Evolutionary conservation across 768 basidiomycete species (phyloP), one percentile per base, ranked within the genome.

Genomic region (Inosperma sp.): DNA sequence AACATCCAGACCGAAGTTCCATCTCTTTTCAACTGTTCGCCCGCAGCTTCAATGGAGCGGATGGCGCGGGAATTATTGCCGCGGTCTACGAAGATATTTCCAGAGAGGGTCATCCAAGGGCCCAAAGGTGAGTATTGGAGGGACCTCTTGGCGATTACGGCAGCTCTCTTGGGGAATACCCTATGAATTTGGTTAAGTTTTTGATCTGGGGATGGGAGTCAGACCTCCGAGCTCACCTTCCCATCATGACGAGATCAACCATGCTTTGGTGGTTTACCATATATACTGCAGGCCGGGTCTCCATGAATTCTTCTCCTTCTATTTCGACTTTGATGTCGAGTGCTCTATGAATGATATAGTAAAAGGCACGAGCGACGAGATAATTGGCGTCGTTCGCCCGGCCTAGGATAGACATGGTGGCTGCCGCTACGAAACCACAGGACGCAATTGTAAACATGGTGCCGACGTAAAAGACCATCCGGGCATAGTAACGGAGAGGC

Each of bases 201-300:
- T 9, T 21, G 12, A 40, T 29, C 12, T 3, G 10, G 27, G 50
- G 26, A 27, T 44, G 31, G 43, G 34, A 19, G 2, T 22, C 29
- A 16, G 25, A 44, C 50, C 45, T 51, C 25, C 26, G 41, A 34
- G 59, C 85, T 68, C 62, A 90, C 89, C 81, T 81, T 51, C 85
- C 93, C 47, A 93, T 70, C 59, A 82, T 82, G 29, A 95, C 65
- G 53, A 99, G 79, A 67, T 96, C 93, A 36, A 96, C 66, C 81
- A 93, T 87, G 52, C 86, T 93, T 73, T 98, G 95, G 65, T 98
- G 95, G 64, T 97, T 98, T 10, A 79, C 81, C 62, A 97, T 79
- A 22, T 92, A 66, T 10, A 97, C 79, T 1, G 83, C 81, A 7
- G 93, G 90, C 43, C 74, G 70, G n/a, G 74, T 77, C 57, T 73